Evolutionary conservation across 2,329 filamentous ascomycete genomes (phyloP).

Genomic region (Fusarium napiforme): DNA sequence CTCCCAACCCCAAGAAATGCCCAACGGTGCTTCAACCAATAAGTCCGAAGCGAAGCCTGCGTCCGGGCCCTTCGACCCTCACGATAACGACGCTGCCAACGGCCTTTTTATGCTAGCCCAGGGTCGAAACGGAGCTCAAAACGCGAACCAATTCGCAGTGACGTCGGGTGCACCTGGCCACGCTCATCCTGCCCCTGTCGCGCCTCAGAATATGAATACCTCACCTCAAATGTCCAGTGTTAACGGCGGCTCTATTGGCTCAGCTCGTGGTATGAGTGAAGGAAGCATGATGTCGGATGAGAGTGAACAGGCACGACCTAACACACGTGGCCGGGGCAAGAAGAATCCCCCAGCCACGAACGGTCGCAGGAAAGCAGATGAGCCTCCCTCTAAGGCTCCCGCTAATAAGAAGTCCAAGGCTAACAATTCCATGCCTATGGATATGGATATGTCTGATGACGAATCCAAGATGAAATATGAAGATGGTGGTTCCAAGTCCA

Average conservation of each 20-base stretch:
- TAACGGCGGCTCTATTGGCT: conserved; percentile 59
- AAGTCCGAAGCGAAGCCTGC: conserved; percentile 64
- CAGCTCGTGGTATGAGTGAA: conserved; percentile 71
- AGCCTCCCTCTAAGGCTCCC: conserved; percentile 69
- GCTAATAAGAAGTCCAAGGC: conserved; percentile 76
- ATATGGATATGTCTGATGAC: conserved; percentile 63
- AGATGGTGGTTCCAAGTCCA: conserved; percentile 37
- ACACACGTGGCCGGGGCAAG: conserved; percentile 75
- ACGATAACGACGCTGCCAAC: conserved; percentile 95
- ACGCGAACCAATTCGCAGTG: conserved; percentile 60
- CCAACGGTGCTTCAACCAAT: conserved; percentile 52
- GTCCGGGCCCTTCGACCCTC: conserved; percentile 80
- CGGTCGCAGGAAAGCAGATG: conserved; percentile 83
- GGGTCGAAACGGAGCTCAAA: conserved; percentile 69
- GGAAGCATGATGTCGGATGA: conserved; percentile 79
- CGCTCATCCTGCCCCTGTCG: conserved; percentile 58
- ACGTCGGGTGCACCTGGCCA: conserved; percentile 60
- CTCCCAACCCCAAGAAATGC: conserved; percentile 66
- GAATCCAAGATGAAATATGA: conserved; percentile 53
- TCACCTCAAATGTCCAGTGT: conserved; percentile 63
- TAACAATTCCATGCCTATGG: conserved; percentile 51
- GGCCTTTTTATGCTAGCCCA: conserved; percentile 89
- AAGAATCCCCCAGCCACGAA: conserved; percentile 68
- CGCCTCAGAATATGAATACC: conserved; percentile 52
- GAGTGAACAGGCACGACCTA: conserved; percentile 73